Percentiles rank a stretch among this genome's conserved stretches.
phyloP scores from a whole-genome alignment of 2,329 filamentous ascomycete genomes.

The Stachybotrys echinatus region DNA sequence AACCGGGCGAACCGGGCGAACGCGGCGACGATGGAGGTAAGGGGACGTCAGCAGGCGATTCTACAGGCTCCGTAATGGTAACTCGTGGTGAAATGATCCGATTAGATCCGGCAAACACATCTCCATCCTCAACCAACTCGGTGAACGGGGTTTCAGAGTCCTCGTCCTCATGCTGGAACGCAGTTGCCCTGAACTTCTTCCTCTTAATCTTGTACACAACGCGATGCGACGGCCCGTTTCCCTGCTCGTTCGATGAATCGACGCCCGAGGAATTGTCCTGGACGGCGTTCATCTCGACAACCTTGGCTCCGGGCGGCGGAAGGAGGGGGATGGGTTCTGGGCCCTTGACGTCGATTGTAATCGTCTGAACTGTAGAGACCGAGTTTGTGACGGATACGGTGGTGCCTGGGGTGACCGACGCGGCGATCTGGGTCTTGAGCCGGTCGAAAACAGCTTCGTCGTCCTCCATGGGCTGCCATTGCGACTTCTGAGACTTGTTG shows the following conservation, averaged over 20 bases:
- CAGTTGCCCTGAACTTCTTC: constrained; percentile 40
- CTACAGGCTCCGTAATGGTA: background rate
- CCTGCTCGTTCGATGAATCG: constrained; percentile 12
- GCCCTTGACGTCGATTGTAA: constrained; percentile 58
- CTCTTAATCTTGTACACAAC: constrained; percentile 56
- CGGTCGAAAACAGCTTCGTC: constrained; percentile 36
- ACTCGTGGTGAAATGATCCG: background rate
- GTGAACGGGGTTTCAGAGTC: constrained; percentile 16
- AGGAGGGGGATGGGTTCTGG: constrained; percentile 43
- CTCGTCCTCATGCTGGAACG: constrained; percentile 28
- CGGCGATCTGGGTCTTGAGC: constrained; percentile 49
- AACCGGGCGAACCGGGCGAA: too few relatives aligned
- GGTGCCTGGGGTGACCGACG: constrained; percentile 48
- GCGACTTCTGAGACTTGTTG: background rate
- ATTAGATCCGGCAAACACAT: background rate
- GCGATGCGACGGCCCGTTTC: constrained; percentile 36
- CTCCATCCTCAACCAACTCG: constrained; percentile 12
- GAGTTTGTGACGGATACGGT: constrained; percentile 56
- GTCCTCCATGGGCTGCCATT: constrained; percentile 13
- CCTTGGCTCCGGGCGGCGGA: constrained; percentile 53
- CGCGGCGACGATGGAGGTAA: background rate
- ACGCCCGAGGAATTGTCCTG: constrained; percentile 4
- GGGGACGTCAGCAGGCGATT: background rate
- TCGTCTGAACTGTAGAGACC: constrained; percentile 55
- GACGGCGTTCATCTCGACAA: constrained; percentile 46